Percentiles rank a stretch among this genome's conserved stretches.
These are phyloP conservation scores for Cordyceps tenuipes DNA, from an alignment of 2,329 filamentous ascomycete species.

Conservation along the genomic window DNA sequence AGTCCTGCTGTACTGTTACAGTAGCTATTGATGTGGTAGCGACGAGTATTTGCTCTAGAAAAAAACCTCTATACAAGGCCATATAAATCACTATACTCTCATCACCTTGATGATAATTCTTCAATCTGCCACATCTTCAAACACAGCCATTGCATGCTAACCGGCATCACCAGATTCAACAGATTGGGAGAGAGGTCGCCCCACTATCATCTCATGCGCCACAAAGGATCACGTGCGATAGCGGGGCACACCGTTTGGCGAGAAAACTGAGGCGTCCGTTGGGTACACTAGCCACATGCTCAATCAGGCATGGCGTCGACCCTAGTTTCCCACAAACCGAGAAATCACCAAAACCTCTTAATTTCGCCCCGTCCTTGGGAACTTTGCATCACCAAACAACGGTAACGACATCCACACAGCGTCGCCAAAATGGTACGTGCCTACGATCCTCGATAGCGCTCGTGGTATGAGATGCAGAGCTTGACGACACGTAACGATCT, in stretches of 20 bases:
- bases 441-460: conserved; percentile 1
- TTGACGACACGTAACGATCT: conserved; percentile 8
- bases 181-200: neutral
- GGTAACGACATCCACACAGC: conserved; percentile 33
- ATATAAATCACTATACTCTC: too few species aligned
- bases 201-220: neutral
- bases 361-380: conserved; percentile 28
- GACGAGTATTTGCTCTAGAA: too few species aligned
- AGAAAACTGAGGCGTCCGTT: neutral
- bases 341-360: conserved; percentile 36
- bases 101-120: too few species aligned
- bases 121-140: neutral
- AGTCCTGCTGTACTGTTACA: too few species aligned
- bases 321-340: conserved; percentile 37
- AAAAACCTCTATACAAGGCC: too few species aligned
- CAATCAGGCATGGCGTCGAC: conserved; percentile 28
- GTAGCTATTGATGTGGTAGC: too few species aligned
- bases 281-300: conserved; percentile 19
- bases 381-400: conserved; percentile 36
- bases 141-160: neutral
- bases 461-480: conserved; percentile 10
- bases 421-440: conserved; percentile 43
- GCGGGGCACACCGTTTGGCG: conserved; percentile 5
- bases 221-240: conserved; percentile 3
- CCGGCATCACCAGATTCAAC: neutral